A percentile compares a stretch with the other conserved stretches of the same genome.
Evolutionary conservation across 1,284 basidiomycete genomes (phyloP).

Genomic region (Ganoderma lucidum): DNA sequence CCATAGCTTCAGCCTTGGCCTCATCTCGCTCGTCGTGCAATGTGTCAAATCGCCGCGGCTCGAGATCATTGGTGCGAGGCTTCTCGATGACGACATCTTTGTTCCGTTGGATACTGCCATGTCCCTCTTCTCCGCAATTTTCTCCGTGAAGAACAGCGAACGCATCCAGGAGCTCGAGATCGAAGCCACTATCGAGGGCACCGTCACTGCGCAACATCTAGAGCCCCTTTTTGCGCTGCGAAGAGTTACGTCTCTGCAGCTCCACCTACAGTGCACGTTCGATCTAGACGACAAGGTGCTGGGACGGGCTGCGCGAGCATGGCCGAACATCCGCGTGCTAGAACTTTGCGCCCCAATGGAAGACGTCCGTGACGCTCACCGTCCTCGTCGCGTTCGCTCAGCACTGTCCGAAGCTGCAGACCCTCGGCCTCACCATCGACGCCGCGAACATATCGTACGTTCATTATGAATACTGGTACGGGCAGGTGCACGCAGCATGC

Average conservation of each 20-base stretch:
- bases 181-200: not conserved
- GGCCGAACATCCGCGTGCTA: conserved; percentile 1
- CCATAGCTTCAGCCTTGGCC: not conserved
- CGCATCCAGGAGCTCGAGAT: not conserved
- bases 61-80: not conserved
- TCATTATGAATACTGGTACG: not conserved
- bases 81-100: not conserved
- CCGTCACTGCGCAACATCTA: not conserved
- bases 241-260: not conserved
- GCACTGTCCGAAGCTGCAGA: not conserved
- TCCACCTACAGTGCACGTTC: not conserved
- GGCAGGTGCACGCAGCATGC: not conserved
- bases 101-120: not conserved
- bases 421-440: not conserved
- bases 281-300: not conserved
- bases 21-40: not conserved
- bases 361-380: not conserved
- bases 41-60: not conserved
- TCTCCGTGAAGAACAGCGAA: not conserved
- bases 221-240: not conserved
- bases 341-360: too few relatives aligned
- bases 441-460: not conserved
- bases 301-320: not conserved
- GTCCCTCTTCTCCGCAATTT: not conserved
- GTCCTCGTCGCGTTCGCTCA: not conserved